Evolutionary conservation across 257 asterid genomes (phyloP).

Genomic region (Solanum pimpinellifolium): DNA sequence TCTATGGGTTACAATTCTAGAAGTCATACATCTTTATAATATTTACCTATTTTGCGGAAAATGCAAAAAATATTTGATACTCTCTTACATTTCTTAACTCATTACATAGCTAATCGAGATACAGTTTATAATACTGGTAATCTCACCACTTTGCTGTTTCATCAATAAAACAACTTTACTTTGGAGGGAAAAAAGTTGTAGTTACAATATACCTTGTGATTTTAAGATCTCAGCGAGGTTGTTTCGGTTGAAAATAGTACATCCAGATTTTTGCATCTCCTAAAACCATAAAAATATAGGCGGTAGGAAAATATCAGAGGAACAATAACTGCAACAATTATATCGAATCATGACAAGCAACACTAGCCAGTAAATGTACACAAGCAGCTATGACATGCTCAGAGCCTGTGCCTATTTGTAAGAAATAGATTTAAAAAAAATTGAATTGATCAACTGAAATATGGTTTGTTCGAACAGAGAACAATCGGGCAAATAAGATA

Average conservation of each 20-base stretch:
- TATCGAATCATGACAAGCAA: background rate
- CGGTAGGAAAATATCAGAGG: background rate
- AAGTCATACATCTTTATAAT: background rate
- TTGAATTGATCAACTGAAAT: background rate
- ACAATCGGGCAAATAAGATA: background rate
- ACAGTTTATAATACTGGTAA: background rate
- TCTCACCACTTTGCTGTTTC: background rate
- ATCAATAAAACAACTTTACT: background rate
- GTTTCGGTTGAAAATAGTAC: conserved; percentile 34
- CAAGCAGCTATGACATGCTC: background rate
- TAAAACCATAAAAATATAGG: conserved; percentile 10
- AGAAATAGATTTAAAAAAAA: background rate
- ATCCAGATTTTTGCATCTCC: conserved; percentile 67
- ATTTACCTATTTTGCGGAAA: background rate
- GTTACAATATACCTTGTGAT: conserved; percentile 43
- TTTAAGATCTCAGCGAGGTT: conserved; percentile 70
- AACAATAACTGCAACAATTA: background rate
- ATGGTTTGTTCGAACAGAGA: background rate
- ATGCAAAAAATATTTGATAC: background rate
- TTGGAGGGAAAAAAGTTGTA: background rate
- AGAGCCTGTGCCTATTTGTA: background rate
- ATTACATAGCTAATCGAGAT: background rate
- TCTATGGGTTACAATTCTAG: background rate
- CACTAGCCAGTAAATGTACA: background rate
- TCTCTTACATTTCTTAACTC: background rate